Evolutionary conservation across 768 basidiomycete species (phyloP).

Genomic region (Scleroderma citrinum): DNA sequence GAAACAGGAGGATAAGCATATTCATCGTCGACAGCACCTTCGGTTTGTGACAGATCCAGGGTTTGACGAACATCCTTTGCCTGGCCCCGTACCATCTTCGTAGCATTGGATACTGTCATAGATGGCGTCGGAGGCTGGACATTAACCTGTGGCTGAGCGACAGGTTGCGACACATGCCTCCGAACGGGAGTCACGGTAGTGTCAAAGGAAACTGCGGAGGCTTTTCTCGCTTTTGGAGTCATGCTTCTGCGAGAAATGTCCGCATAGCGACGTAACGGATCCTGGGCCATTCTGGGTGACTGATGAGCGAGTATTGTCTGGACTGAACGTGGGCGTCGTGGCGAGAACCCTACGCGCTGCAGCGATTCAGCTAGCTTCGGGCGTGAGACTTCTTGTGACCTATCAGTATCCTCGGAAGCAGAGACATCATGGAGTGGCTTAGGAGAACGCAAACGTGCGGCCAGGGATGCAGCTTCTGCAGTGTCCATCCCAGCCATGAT

Average conservation of each 20-base stretch:
- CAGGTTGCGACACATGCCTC: slow-evolving; percentile 17
- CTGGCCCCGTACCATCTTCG: slow-evolving; percentile 51
- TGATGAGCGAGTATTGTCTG: slow-evolving; percentile 23
- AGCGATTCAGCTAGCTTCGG: slow-evolving; percentile 70
- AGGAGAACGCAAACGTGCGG: slow-evolving; percentile 42
- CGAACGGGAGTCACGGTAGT: slow-evolving; percentile 21
- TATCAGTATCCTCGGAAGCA: slow-evolving; percentile 44
- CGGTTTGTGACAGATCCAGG: slow-evolving; percentile 16
- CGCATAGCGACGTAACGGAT: slow-evolving; percentile 8
- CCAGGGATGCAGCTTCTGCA: slow-evolving; percentile 29
- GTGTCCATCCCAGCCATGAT: slow-evolving; percentile 61
- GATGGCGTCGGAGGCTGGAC: slow-evolving; percentile 61
- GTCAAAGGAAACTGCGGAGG: slow-evolving; percentile 24
- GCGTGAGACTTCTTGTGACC: slow-evolving; percentile 38
- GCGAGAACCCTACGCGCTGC: slow-evolving; percentile 63
- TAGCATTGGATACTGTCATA: slow-evolving; percentile 49
- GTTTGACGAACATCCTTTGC: slow-evolving; percentile 49
- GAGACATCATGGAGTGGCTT: slow-evolving; percentile 42
- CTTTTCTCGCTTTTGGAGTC: slow-evolving; percentile 30
- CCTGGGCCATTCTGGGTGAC: slow-evolving; percentile 6
- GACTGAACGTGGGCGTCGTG: slow-evolving; percentile 61
- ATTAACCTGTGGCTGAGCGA: slow-evolving; percentile 43
- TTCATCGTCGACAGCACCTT: slow-evolving; percentile 4
- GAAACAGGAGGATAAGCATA: not conserved
- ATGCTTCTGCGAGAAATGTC: slow-evolving; percentile 21